Base-by-base conservation (phyloP, 2,329 filamentous ascomycete genomes). In the Teratosphaeria viscida region DNA sequence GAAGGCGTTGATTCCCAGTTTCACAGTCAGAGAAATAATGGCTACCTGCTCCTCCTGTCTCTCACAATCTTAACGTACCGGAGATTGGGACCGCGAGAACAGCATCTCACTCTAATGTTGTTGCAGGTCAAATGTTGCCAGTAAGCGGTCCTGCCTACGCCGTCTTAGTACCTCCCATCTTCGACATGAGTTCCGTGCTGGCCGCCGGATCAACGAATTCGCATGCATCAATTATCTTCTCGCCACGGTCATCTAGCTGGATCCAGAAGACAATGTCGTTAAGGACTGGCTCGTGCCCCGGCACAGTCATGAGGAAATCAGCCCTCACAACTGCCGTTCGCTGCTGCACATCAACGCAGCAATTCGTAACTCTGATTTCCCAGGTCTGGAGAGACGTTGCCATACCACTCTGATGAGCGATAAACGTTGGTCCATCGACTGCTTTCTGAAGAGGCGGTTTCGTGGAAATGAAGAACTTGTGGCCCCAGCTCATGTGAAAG, bases 241-340 rank as follows among this genome's bases (percentile, higher is more conserved):
- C 57, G 32, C 64, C 63, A 35, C 26, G 56, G 32, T 64, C 65
- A 59, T 65, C 62, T 61, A 74, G 63, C n/a, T 62, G 65, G 59
- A 73, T 57, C 60, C 67, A 64, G 66, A 72, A 73, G 14, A 73
- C 8, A 16, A 74, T 57, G 58, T 74, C 72, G 60, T 73, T 72
- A 54, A 69, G 49, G 34, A 68, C 67, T 23, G 32, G 23, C 29
- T 65, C 60, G 12, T 57, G 60, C 11, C 63, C 67, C 34, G 63
- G 62, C 1, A 63, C 64, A 29, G 35, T 54, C 69, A 74, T 73
- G 14, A 55, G 61, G 59, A 70, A 72, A 6, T 65, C 63, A 7
- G 59, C 65, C 16, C 68, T 57, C 26, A 69, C 60, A 55, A 64
- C 60, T 2, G 64, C 71, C 29, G 60, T 66, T 52, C 54, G 59